phyloP scores from a whole-genome alignment of 768 basidiomycete species.

The Russula abietina region DNA sequence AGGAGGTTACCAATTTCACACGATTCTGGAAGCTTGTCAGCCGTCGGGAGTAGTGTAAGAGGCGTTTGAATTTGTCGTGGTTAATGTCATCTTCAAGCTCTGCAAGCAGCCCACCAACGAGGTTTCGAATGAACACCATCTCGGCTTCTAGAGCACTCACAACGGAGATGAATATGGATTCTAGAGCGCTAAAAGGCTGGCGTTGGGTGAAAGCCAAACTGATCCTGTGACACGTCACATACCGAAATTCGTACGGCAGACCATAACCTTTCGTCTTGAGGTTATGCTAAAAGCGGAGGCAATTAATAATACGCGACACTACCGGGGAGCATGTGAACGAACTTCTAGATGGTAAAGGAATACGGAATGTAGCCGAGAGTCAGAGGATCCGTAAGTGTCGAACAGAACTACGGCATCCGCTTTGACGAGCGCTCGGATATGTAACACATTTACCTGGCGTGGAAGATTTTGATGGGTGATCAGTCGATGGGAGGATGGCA shows the following conservation, averaged over 20 bases:
- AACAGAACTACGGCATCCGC: constrained; percentile 88
- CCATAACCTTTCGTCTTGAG: constrained; percentile 64
- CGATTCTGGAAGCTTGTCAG: constrained; percentile 87
- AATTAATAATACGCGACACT: constrained; percentile 9
- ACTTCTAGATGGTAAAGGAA: constrained; percentile 88
- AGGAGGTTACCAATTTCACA: constrained; percentile 60
- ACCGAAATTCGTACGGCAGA: constrained; percentile 87
- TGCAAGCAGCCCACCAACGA: constrained; percentile 83
- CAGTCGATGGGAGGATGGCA: not conserved
- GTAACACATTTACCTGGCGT: constrained; percentile 80
- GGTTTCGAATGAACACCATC: constrained; percentile 88
- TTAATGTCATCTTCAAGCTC: constrained; percentile 96
- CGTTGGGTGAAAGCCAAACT: constrained; percentile 20
- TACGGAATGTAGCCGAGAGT: constrained; percentile 79
- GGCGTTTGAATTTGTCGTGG: constrained; percentile 85
- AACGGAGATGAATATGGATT: constrained; percentile 88
- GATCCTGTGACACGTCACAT: constrained; percentile 27
- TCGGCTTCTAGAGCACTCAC: constrained; percentile 92
- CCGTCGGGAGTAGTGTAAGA: constrained; percentile 88
- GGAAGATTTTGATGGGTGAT: constrained; percentile 12
- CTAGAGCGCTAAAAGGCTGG: constrained; percentile 63
- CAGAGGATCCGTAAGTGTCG: constrained; percentile 83
- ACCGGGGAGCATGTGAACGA: constrained; percentile 24
- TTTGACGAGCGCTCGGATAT: constrained; percentile 92
- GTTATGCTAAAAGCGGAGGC: constrained; percentile 55